Evolutionary conservation across 1,284 basidiomycete species (phyloP).

Genomic region (Bjerkandera adusta): DNA sequence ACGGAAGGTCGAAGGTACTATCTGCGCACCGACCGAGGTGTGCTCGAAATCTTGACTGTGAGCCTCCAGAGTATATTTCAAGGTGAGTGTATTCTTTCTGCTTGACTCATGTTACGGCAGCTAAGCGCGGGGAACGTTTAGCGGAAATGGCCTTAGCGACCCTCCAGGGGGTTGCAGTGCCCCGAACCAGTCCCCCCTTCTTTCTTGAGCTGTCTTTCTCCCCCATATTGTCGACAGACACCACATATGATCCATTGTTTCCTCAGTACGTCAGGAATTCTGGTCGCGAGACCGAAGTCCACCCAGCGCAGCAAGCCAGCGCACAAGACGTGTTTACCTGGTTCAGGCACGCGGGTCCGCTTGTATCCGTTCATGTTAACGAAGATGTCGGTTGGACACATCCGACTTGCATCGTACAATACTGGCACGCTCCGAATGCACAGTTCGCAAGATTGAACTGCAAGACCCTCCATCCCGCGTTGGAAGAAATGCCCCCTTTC

Average conservation of each 20-base stretch:
- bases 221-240: not conserved
- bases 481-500: constrained; percentile 1
- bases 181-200: constrained; percentile 1
- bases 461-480: not conserved
- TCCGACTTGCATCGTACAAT: constrained; percentile 7
- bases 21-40: not conserved
- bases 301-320: not conserved
- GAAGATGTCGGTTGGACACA: constrained; percentile 4
- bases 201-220: constrained; percentile 7
- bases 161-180: constrained; percentile 4
- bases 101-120: not conserved
- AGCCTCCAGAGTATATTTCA: not conserved
- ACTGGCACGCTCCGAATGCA: constrained; percentile 10
- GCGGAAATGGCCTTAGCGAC: constrained; percentile 16
- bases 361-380: constrained; percentile 9
- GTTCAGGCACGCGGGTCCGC: constrained; percentile 12
- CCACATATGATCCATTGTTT: constrained; percentile 1
- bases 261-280: constrained; percentile 5
- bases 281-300: not conserved
- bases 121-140: constrained; percentile 9
- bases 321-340: constrained; percentile 11
- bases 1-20: constrained; percentile 1
- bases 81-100: not conserved
- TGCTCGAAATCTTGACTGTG: constrained; percentile 7
- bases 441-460: not conserved